Percentiles rank a stretch among this genome's conserved stretches.
phyloP scores from a whole-genome alignment of 169 alveolate genomes.

The Perkinsus chesapeaki region DNA sequence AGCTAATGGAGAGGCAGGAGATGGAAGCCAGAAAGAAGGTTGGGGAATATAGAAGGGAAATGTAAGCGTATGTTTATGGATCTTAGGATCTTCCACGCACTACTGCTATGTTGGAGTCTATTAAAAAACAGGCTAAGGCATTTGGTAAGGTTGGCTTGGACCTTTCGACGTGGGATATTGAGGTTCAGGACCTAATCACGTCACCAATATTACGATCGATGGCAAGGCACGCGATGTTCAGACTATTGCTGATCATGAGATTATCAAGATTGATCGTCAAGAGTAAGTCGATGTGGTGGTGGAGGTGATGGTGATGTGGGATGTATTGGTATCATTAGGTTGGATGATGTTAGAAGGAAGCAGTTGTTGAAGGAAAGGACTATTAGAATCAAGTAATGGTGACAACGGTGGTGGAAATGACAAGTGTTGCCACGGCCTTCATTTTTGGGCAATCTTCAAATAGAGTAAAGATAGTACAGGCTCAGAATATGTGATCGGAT shows the following conservation, averaged over 20 bases:
- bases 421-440: too few relatives aligned
- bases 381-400: background rate
- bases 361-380: background rate
- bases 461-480: too few relatives aligned
- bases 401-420: too few relatives aligned
- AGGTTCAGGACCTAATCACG: background rate
- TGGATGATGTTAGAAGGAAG: background rate
- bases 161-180: background rate
- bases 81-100: background rate
- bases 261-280: background rate
- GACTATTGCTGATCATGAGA: background rate
- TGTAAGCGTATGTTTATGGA: background rate
- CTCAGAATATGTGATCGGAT: too few relatives aligned
- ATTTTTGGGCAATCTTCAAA: too few relatives aligned
- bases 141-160: background rate
- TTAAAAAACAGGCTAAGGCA: background rate
- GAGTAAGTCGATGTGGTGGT: too few relatives aligned
- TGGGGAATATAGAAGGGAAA: background rate
- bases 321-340: background rate
- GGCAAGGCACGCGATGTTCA: background rate
- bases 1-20: background rate
- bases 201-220: background rate
- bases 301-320: too few relatives aligned
- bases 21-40: background rate
- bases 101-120: background rate